These are phyloP conservation scores for Physcomitrellopsis africana DNA, from an alignment of 225 moss, liverwort and hornwort species.

Conservation along the genomic window DNA sequence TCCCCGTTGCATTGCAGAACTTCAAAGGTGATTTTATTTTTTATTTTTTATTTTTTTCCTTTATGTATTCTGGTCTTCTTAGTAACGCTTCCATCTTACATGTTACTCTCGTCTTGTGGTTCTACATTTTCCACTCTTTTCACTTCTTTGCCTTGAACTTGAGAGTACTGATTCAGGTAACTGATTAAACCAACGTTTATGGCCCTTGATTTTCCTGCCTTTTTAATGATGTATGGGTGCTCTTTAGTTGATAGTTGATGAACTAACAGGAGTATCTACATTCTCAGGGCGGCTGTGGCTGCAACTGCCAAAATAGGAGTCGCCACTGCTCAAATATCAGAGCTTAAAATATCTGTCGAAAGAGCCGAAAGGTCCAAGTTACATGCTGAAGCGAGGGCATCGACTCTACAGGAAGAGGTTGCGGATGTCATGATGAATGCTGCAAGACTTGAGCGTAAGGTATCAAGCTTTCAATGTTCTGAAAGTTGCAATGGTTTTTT, in stretches of 20 bases:
- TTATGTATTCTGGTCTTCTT: neutral
- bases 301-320: slow-evolving; percentile 72
- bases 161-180: neutral
- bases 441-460: slow-evolving; percentile 87
- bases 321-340: slow-evolving; percentile 57
- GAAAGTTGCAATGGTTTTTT: slow-evolving; percentile 20
- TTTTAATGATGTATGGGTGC: slow-evolving; percentile 2
- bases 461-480: slow-evolving; percentile 31
- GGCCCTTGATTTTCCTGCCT: neutral
- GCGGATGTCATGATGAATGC: slow-evolving; percentile 59
- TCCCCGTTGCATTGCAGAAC: slow-evolving; percentile 63
- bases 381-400: slow-evolving; percentile 59
- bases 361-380: slow-evolving; percentile 63
- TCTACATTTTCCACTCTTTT: neutral
- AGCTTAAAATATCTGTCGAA: slow-evolving; percentile 72
- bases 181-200: neutral
- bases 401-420: slow-evolving; percentile 71
- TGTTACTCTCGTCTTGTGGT: slow-evolving; percentile 16
- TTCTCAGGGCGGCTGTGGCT: slow-evolving; percentile 64
- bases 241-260: slow-evolving; percentile 22
- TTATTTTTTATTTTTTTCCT: no score
- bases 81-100: slow-evolving; percentile 12
- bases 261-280: slow-evolving; percentile 19
- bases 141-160: neutral
- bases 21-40: slow-evolving; percentile 66